A percentile compares a stretch with the other conserved stretches of the same genome.
Evolutionary conservation across 2,329 filamentous ascomycete species (phyloP).

Genomic region (Colletotrichum camelliae): DNA sequence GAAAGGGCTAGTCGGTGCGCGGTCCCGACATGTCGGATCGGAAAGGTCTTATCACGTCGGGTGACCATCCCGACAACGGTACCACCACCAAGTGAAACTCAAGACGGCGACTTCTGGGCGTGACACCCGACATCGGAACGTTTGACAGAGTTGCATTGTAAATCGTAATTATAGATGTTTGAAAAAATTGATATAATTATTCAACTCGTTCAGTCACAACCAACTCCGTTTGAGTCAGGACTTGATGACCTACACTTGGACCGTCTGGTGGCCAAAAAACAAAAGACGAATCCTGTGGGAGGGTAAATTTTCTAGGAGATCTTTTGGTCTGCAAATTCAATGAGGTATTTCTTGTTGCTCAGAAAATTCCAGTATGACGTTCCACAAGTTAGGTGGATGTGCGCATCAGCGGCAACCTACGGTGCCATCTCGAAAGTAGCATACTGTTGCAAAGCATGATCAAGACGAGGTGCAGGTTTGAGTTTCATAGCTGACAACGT

Average conservation of each 20-base stretch:
- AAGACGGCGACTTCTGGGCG: neutral
- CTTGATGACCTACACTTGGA: neutral
- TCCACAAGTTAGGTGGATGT: neutral
- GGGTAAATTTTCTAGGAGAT: neutral
- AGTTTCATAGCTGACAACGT: neutral
- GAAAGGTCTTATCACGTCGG: neutral
- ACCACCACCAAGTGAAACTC: neutral
- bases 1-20: neutral
- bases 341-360: neutral
- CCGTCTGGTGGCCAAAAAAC: neutral
- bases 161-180: neutral
- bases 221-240: neutral
- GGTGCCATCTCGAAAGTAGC: neutral
- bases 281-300: neutral
- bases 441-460: neutral
- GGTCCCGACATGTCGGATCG: slow-evolving; percentile 15
- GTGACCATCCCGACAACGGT: neutral
- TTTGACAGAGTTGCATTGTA: neutral
- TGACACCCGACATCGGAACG: neutral
- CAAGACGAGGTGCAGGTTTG: neutral
- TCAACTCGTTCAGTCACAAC: neutral
- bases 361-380: neutral
- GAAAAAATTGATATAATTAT: neutral
- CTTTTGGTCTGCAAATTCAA: neutral
- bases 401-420: neutral